Evolutionary conservation across 225 moss, liverwort and hornwort genomes (phyloP), one percentile per base, ranked within the genome.

Genomic region (Lunularia cruciata): DNA sequence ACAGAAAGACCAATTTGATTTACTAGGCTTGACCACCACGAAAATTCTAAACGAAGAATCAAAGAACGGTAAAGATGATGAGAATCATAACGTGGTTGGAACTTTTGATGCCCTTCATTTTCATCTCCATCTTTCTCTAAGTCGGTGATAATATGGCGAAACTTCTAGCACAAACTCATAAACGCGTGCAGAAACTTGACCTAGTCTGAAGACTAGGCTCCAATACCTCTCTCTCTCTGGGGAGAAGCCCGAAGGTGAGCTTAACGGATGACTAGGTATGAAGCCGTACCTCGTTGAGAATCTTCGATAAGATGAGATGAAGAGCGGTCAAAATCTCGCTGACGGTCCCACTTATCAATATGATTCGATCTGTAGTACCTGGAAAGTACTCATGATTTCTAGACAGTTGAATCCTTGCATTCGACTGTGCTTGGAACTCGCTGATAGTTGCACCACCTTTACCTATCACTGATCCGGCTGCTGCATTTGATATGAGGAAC

Each of bases 381-480:
- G 84, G 84, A 51, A 84, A 84, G 69, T 78, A 84, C 53, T 81
- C 84, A 51, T 84, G 84, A 36, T 84, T 84, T 32, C 84, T 75
- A 13, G 84, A 84, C 18, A 84, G 84, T 55, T 81, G 81, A 65
- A 84, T 84, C 51, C 78, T 75, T 28, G 84, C 68, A 31, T 78
- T 78, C 14, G 84, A 81, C 66, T 78, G 81, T 12, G 74, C 72
- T 69, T 84, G 84, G 47, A 81, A 84, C 34, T 84, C 84, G 62
- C 81, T 80, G 37, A 84, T 84, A 5, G 84, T 84, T 23, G 78
- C 81, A 3, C 84, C 84, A 64, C 84, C 84, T 75, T 84, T 84
- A 49, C 84, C 84, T 60, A 84, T 84, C 36, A 84, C 84, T 47
- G 81, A 84, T 57, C 84, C 84, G 22, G 84, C 84, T 59, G 78